phyloP scores from a whole-genome alignment of 208 protist genomes.

The Wallacemonas sp. region DNA sequence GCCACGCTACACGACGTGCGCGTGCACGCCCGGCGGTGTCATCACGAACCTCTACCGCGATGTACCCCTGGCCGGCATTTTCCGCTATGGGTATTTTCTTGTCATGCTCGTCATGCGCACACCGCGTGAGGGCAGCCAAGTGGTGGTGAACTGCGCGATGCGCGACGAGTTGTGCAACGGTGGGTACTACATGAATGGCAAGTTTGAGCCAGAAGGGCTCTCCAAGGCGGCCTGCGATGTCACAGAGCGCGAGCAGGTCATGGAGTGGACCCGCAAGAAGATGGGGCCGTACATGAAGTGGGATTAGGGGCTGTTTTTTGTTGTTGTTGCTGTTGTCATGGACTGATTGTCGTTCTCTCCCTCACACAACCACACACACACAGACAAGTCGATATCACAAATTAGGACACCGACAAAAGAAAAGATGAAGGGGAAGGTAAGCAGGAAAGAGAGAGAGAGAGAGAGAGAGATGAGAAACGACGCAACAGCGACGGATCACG shows the following conservation, averaged over 20 bases:
- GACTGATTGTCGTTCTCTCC: neutral
- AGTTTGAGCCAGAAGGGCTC: constrained; percentile 60
- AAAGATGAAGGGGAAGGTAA: neutral
- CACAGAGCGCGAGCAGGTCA: constrained; percentile 57
- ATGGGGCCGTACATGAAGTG: constrained; percentile 87
- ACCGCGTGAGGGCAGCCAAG: constrained; percentile 74
- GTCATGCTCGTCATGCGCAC: constrained; percentile 75
- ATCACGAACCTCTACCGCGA: constrained; percentile 77
- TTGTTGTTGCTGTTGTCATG: neutral
- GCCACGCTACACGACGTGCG: constrained; percentile 67
- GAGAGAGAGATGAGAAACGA: neutral
- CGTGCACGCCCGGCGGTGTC: constrained; percentile 71
- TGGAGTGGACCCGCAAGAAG: constrained; percentile 66
- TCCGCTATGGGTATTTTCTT: constrained; percentile 61
- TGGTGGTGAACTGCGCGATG: constrained; percentile 79
- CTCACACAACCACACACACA: constrained; percentile 9
- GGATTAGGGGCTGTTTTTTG: constrained; percentile 29
- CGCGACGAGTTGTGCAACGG: constrained; percentile 78
- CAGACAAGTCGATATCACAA: too few species aligned
- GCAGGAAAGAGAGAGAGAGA: constrained; percentile 7
- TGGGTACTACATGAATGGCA: constrained; percentile 82
- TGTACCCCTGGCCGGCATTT: constrained; percentile 46
- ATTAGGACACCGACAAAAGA: neutral
- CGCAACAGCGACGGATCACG: too few species aligned
- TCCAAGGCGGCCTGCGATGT: constrained; percentile 69